Evolutionary conservation across 139 green algal genomes (phyloP).

Genomic region (Haematococcus sp.): DNA sequence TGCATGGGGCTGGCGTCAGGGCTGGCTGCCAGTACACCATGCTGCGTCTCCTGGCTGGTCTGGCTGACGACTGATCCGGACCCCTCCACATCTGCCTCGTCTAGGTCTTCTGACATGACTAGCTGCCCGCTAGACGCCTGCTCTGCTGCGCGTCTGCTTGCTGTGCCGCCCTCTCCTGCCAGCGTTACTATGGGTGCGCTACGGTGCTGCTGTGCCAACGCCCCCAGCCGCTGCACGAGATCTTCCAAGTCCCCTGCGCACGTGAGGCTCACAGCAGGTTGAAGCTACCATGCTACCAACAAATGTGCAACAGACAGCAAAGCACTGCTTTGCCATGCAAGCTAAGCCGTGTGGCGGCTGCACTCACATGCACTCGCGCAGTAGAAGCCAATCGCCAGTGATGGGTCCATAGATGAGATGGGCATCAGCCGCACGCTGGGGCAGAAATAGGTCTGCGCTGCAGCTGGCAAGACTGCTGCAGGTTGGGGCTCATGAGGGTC

Average conservation of each 20-base stretch:
- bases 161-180: not conserved
- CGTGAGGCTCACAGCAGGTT: too few species aligned
- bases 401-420: conserved; percentile 71
- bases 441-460: conserved; percentile 34
- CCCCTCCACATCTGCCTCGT: not conserved
- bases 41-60: too few species aligned
- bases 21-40: too few species aligned
- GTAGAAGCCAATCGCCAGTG: conserved; percentile 85
- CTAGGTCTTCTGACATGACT: not conserved
- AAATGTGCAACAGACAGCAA: too few species aligned
- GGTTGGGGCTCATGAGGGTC: conserved; percentile 78
- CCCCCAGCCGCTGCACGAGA: not conserved
- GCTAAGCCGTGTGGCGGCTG: too few species aligned
- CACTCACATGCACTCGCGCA: conserved; percentile 39
- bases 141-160: not conserved
- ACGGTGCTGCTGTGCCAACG: not conserved
- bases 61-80: not conserved
- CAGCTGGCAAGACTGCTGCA: not conserved
- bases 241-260: not conserved
- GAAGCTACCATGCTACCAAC: too few species aligned
- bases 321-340: too few species aligned
- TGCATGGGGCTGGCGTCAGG: too few species aligned
- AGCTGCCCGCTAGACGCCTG: not conserved
- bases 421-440: conserved; percentile 56
- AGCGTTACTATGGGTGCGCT: not conserved